Evolutionary conservation across 129 eudicot species (phyloP).

Genomic region (Arctium minus): DNA sequence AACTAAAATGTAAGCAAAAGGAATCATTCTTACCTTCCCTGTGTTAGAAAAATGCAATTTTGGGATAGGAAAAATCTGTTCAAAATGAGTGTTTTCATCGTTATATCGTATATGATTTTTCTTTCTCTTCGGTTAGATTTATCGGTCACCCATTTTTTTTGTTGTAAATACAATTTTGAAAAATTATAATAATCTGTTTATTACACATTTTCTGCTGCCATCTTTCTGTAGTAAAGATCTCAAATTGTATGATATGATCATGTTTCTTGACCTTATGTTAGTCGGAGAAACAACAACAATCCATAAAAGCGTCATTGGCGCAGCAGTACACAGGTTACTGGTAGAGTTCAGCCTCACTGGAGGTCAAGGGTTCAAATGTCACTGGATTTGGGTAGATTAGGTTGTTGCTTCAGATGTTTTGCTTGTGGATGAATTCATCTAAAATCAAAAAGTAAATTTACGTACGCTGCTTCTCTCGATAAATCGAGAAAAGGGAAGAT

Average conservation of each 20-base stretch:
- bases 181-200: constrained; percentile 29
- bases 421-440: too few species aligned
- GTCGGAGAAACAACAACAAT: background rate
- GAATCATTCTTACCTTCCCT: constrained; percentile 36
- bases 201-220: background rate
- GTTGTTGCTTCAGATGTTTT: background rate
- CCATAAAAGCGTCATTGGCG: background rate
- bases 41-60: constrained; percentile 22
- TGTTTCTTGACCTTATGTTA: background rate
- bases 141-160: constrained; percentile 12
- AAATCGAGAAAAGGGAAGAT: too few species aligned
- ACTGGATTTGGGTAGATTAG: background rate
- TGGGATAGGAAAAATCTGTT: constrained; percentile 42
- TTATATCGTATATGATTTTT: background rate
- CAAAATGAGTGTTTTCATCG: constrained; percentile 19
- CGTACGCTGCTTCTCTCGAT: too few species aligned
- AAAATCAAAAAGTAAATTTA: too few species aligned
- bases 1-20: constrained; percentile 32
- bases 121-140: constrained; percentile 8
- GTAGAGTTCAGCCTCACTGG: background rate
- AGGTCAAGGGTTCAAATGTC: background rate
- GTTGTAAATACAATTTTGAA: constrained; percentile 36
- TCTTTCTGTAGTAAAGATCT: background rate
- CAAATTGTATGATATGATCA: background rate
- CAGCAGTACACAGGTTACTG: background rate